Conservation (phyloP, 208 protist species). For the Leishmania mexicana region DNA sequence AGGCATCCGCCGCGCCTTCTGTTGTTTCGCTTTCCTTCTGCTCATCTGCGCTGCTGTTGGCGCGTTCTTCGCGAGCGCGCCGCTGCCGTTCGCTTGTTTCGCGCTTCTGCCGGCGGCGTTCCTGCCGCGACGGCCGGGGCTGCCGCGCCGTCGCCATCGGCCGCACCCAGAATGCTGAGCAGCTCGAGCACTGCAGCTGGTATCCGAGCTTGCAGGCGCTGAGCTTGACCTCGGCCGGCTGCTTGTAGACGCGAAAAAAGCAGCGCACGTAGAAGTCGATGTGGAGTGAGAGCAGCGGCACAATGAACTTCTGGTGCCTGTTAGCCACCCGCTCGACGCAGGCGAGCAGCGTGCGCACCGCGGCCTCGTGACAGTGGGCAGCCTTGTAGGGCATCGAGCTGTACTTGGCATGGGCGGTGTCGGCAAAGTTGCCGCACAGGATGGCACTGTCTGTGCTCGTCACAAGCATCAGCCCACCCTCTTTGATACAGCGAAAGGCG, state of each 20-base stretch:
- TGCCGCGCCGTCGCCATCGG: slow-evolving; percentile 76
- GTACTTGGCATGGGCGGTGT: slow-evolving; percentile 98
- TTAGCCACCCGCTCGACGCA: slow-evolving; percentile 93
- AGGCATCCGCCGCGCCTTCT: not conserved
- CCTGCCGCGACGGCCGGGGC: slow-evolving; percentile 26
- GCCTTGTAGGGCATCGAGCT: slow-evolving; percentile 91
- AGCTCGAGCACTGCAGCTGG: slow-evolving; percentile 96
- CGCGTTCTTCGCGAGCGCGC: slow-evolving; percentile 7
- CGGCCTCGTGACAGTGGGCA: slow-evolving; percentile 95
- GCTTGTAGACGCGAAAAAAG: slow-evolving; percentile 97
- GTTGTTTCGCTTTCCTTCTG: not conserved
- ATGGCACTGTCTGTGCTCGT: slow-evolving; percentile 99
- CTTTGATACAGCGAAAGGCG: slow-evolving; percentile 95
- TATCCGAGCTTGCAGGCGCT: slow-evolving; percentile 87
- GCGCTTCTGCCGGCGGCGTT: slow-evolving; percentile 26
- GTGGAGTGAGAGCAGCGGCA: slow-evolving; percentile 95
- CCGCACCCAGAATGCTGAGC: slow-evolving; percentile 92
- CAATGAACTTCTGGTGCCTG: slow-evolving; percentile 95
- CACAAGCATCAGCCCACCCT: slow-evolving; percentile 97
- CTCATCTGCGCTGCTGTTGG: not conserved
- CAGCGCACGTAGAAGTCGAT: slow-evolving; percentile 99
- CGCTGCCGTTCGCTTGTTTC: slow-evolving; percentile 21
- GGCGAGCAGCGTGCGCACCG: slow-evolving; percentile 96
- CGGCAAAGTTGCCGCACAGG: slow-evolving; percentile 97
- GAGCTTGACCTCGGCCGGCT: slow-evolving; percentile 90